Percentiles rank a stretch among this genome's conserved stretches.
Evolutionary conservation across 169 alveolate genomes (phyloP).

Genomic region (Plasmodium reichenowi): DNA sequence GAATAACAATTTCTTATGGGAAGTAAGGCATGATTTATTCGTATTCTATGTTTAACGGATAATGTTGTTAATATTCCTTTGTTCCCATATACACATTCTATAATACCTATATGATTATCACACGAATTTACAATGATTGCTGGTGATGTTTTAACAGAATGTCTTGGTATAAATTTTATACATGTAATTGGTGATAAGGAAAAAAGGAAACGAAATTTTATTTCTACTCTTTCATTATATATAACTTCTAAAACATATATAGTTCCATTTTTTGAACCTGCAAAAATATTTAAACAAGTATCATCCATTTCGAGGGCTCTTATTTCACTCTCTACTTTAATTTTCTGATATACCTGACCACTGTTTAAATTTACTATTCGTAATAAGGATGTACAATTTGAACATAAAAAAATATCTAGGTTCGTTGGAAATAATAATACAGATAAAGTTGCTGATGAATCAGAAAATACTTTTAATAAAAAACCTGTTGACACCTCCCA

Average conservation of each 20-base stretch:
- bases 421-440: constrained; percentile 88
- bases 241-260: constrained; percentile 85
- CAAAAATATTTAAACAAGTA: constrained; percentile 87
- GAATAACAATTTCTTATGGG: constrained; percentile 84
- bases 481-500: constrained; percentile 90
- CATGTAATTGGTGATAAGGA: constrained; percentile 83
- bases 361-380: constrained; percentile 87
- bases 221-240: constrained; percentile 76
- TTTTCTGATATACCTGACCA: constrained; percentile 88
- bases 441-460: constrained; percentile 88
- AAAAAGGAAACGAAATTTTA: constrained; percentile 41
- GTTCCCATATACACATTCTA: constrained; percentile 85
- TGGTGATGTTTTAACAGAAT: constrained; percentile 77
- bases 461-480: constrained; percentile 87
- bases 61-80: constrained; percentile 76
- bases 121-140: constrained; percentile 84
- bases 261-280: constrained; percentile 88
- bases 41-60: constrained; percentile 77
- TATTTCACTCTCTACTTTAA: constrained; percentile 87
- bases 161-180: constrained; percentile 82
- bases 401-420: constrained; percentile 79
- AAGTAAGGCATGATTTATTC: constrained; percentile 82
- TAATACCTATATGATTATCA: constrained; percentile 87
- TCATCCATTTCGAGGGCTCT: constrained; percentile 89
- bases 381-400: constrained; percentile 87